Percentiles rank a stretch among this genome's conserved stretches.
phyloP scores from a whole-genome alignment of 495 filamentous ascomycete genomes.

The Penicillium goetzii region DNA sequence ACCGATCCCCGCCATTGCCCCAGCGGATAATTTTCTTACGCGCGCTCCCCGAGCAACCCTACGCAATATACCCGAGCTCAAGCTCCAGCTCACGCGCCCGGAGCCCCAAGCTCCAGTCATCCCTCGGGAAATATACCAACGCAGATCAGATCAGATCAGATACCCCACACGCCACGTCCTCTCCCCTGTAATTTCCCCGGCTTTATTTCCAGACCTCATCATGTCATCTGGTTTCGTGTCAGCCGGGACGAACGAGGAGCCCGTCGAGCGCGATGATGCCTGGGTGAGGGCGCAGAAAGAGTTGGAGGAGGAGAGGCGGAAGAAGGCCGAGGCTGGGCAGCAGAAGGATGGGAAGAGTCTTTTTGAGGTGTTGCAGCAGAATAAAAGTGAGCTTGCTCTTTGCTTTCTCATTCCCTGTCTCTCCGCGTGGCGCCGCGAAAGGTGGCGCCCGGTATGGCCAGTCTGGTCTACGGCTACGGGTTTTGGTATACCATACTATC shows the following conservation, averaged over 20 bases:
- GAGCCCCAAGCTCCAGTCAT: not conserved
- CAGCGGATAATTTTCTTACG: constrained; percentile 24
- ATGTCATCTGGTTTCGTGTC: constrained; percentile 94
- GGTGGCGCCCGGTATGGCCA: not conserved
- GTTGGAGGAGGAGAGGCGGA: constrained; percentile 67
- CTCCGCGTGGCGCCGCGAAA: not conserved
- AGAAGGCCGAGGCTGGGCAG: constrained; percentile 59
- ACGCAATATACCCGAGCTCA: constrained; percentile 28
- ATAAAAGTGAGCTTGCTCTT: constrained; percentile 72
- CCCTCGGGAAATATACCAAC: not conserved
- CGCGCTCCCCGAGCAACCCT: constrained; percentile 9
- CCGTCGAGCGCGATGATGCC: constrained; percentile 63
- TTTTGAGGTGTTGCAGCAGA: constrained; percentile 86
- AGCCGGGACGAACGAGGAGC: constrained; percentile 72
- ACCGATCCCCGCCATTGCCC: constrained; percentile 1
- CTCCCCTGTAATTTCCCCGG: constrained; percentile 1
- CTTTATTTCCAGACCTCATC: not conserved
- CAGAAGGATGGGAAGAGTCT: constrained; percentile 71
- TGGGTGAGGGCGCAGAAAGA: constrained; percentile 80
- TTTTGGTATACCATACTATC: not conserved
- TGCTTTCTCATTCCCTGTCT: not conserved
- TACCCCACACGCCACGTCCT: not conserved
- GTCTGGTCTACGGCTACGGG: not conserved
- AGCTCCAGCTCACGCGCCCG: not conserved
- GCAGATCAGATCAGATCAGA: not conserved